Conservation (phyloP, 805 yeast genomes). For the Wickerhamiella sorbophila region DNA sequence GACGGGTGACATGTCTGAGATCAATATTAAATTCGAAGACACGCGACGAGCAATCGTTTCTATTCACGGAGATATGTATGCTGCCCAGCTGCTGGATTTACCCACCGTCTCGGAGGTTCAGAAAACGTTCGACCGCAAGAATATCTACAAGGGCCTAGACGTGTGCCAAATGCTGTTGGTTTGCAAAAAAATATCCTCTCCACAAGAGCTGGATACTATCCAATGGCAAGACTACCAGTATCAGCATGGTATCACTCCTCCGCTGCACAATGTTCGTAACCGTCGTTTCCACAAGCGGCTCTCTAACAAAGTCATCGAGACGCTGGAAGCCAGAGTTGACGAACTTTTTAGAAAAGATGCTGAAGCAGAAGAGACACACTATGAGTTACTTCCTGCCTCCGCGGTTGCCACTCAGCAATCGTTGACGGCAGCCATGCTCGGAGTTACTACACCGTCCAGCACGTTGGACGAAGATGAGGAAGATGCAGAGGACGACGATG, state of each 20-base stretch:
- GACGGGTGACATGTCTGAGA: constrained; percentile 44
- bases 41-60: constrained; percentile 62
- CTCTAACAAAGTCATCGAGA: constrained; percentile 56
- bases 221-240: constrained; percentile 21
- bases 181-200: constrained; percentile 38
- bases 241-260: constrained; percentile 75
- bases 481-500: constrained; percentile 21
- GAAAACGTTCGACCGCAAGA: constrained; percentile 80
- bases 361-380: constrained; percentile 67
- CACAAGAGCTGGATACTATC: constrained; percentile 29
- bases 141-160: constrained; percentile 75
- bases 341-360: constrained; percentile 61
- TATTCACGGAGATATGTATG: constrained; percentile 56
- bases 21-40: constrained; percentile 73
- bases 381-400: constrained; percentile 48
- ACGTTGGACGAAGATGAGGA: constrained; percentile 25
- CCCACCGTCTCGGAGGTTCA: constrained; percentile 81
- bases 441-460: constrained; percentile 26
- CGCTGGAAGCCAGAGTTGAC: constrained; percentile 65
- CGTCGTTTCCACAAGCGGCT: constrained; percentile 59
- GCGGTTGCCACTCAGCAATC: constrained; percentile 22
- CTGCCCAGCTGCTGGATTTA: constrained; percentile 73
- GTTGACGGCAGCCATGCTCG: constrained; percentile 23
- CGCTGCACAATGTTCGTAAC: constrained; percentile 55
- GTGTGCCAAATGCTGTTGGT: constrained; percentile 75